Conservation (phyloP, 2,329 filamentous ascomycete genomes). For the Hirsutella thompsonii region DNA sequence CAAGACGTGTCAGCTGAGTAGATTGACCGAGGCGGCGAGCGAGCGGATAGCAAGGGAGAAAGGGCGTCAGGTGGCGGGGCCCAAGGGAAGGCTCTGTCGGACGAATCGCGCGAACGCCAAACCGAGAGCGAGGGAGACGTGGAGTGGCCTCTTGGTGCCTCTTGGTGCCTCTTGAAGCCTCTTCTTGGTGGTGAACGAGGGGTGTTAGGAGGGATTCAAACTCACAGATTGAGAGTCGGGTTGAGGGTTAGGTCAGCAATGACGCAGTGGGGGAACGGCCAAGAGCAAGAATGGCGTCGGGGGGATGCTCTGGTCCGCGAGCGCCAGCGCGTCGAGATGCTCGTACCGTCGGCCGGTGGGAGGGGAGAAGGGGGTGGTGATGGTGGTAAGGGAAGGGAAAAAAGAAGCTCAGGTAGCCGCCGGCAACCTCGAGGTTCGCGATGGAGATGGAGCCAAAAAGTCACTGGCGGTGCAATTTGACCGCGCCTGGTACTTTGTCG, state of each 20-base stretch:
- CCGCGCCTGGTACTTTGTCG: conserved; percentile 17
- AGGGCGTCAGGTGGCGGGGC: neutral
- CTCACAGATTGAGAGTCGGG: conserved; percentile 11
- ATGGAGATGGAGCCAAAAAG: conserved; percentile 12
- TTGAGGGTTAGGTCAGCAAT: conserved; percentile 27
- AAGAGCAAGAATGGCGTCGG: neutral
- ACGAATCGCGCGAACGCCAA: neutral
- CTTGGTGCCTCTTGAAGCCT: conserved; percentile 4
- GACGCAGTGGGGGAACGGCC: conserved; percentile 17
- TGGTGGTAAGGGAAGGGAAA: too few relatives aligned
- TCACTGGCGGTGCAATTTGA: conserved; percentile 20
- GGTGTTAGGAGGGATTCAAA: conserved; percentile 17
- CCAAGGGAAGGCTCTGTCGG: neutral
- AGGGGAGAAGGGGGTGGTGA: neutral
- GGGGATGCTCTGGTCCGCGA: neutral
- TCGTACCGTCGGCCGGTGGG: neutral
- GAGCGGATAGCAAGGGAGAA: neutral
- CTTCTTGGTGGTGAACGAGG: conserved; percentile 9
- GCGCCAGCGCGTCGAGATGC: conserved; percentile 2
- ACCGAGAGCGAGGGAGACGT: conserved; percentile 2
- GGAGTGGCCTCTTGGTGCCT: too few relatives aligned
- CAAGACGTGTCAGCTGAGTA: neutral
- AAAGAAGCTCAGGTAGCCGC: neutral
- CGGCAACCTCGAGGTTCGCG: conserved; percentile 2
- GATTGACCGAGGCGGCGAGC: neutral